A percentile compares a stretch with the other conserved stretches of the same genome.
Conservation (phyloP, 768 basidiomycete genomes). For the Suillus paluster region DNA sequence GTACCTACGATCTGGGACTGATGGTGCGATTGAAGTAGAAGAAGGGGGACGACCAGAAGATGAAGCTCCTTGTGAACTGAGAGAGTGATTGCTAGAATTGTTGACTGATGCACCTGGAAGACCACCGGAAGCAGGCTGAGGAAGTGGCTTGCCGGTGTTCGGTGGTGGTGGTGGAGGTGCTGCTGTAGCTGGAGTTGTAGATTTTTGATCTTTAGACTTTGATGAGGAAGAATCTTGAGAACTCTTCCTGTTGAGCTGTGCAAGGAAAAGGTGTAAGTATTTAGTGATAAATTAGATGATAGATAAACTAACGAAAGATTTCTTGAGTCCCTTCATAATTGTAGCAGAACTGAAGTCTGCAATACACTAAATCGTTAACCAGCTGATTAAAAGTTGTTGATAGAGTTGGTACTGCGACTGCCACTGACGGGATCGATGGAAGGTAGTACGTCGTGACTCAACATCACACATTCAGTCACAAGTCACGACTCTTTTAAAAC, state of each 20-base stretch:
- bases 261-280: conserved; percentile 27
- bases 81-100: conserved; percentile 43
- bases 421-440: conserved; percentile 47
- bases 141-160: conserved; percentile 68
- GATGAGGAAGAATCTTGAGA: conserved; percentile 66
- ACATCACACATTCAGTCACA: conserved; percentile 39
- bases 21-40: conserved; percentile 41
- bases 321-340: conserved; percentile 85
- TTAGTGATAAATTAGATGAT: conserved; percentile 17
- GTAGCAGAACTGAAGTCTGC: conserved; percentile 22
- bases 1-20: conserved; percentile 65
- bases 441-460: conserved; percentile 35
- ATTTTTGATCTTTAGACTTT: conserved; percentile 70
- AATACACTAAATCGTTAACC: conserved; percentile 11
- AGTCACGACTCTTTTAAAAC: background rate
- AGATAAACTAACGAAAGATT: conserved; percentile 64
- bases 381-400: conserved; percentile 15
- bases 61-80: conserved; percentile 42
- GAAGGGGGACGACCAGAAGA: conserved; percentile 49
- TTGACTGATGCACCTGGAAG: conserved; percentile 41
- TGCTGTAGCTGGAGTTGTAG: conserved; percentile 42
- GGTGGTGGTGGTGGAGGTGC: conserved; percentile 64
- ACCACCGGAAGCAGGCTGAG: conserved; percentile 48
- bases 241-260: conserved; percentile 71
- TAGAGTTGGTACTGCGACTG: conserved; percentile 14